Percentiles rank a stretch among this genome's conserved stretches.
phyloP scores from a whole-genome alignment of 495 filamentous ascomycete genomes.

The Hypoxylon fuscum region DNA sequence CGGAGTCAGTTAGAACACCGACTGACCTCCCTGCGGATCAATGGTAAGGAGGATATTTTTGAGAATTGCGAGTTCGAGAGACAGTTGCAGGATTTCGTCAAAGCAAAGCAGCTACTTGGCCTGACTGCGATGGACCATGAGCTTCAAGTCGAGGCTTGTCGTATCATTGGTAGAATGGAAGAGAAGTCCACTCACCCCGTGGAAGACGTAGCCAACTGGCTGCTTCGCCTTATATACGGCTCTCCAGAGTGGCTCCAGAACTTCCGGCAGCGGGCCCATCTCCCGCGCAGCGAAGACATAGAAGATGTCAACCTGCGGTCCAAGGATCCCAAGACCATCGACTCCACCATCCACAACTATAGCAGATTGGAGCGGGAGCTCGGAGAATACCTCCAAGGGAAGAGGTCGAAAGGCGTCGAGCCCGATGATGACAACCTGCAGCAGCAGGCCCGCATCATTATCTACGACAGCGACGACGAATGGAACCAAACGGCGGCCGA shows the following conservation, averaged over 20 bases:
- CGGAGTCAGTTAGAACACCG: constrained; percentile 44
- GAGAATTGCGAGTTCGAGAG: constrained; percentile 58
- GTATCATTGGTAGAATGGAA: constrained; percentile 59
- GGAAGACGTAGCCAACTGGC: constrained; percentile 57
- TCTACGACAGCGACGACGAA: constrained; percentile 71
- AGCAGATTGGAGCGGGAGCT: constrained; percentile 68
- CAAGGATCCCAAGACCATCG: constrained; percentile 59
- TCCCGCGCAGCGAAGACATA: constrained; percentile 61
- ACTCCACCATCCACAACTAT: constrained; percentile 63
- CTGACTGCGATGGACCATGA: constrained; percentile 63
- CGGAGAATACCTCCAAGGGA: constrained; percentile 60
- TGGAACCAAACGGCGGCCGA: constrained; percentile 81
- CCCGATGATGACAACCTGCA: constrained; percentile 71
- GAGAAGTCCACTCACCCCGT: constrained; percentile 52
- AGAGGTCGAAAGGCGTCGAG: constrained; percentile 58
- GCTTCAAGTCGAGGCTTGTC: constrained; percentile 61
- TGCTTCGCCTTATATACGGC: constrained; percentile 54
- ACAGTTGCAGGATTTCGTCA: constrained; percentile 59
- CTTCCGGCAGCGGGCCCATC: constrained; percentile 58
- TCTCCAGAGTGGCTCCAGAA: constrained; percentile 56
- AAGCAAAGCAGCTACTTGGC: constrained; percentile 57
- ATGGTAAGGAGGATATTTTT: constrained; percentile 58
- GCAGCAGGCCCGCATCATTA: constrained; percentile 67
- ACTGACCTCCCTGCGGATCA: constrained; percentile 52
- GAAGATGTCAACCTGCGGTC: constrained; percentile 54